Evolutionary conservation across 345 rosid species (phyloP), one percentile per base, ranked within the genome.

Genomic region (Ricinus communis): DNA sequence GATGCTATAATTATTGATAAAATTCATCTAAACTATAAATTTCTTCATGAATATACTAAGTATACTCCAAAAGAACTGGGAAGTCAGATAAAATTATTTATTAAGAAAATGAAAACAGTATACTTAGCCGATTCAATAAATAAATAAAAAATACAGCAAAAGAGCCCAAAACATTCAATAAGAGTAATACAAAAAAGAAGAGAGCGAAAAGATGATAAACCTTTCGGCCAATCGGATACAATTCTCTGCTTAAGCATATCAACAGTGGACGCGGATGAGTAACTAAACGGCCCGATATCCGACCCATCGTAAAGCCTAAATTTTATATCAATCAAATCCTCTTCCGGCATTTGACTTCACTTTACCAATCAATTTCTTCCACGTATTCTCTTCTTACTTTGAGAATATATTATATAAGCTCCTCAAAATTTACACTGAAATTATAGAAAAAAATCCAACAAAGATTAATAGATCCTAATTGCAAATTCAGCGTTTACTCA

Each of bases 161-260:
- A 27, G 3, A 53, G 24, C 27, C 31, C 33, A 30, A 28, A 24
- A 69, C 10, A 55, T 22, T 14, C 15, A 56, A 40, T n/a, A 30
- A 13, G 8, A 25, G 25, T n/a, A 58, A 22, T 4, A n/a, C 15
- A 25, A 5, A n/a, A 8, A 45, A 46, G 10, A 8, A 9, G 53
- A 54, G 14, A 76, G n/a, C n/a, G n/a, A n/a, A n/a, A n/a, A n/a
- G n/a, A n/a, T n/a, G n/a, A 21, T 53, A 2, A 72, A 90, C 97
- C 98, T 89, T 85, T 90, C 52, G 98, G 98, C 97, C 97, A 93
- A 84, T 93, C 97, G 41, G 93, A 86, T 70, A 93, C 91, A 59
- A 90, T 85, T 70, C 97, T 79, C 80, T 93, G 98, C 86, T 93
- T 93, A 62, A 93, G 88, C 81, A 87, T 76, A 74, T 93, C 98